phyloP scores from a whole-genome alignment of 2,329 filamentous ascomycete genomes.

The Furcasterigmium furcatum region DNA sequence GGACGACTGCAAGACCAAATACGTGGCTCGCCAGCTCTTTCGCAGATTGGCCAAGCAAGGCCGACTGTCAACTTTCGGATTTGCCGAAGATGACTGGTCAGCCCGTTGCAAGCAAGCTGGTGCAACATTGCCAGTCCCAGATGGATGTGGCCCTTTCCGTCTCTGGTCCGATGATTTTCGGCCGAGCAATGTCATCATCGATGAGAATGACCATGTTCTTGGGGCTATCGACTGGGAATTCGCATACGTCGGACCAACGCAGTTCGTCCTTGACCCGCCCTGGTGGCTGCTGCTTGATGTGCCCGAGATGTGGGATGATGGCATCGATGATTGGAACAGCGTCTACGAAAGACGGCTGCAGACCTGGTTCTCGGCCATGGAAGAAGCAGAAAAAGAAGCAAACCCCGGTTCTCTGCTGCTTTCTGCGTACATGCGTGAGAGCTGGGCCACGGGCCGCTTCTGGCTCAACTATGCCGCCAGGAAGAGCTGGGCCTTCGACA shows the following conservation, averaged over 20 bases:
- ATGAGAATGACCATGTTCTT: conserved; percentile 19
- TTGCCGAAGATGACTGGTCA: conserved; percentile 8
- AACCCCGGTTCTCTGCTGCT: background rate
- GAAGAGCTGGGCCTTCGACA: conserved; percentile 33
- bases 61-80: background rate
- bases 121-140: conserved; percentile 7
- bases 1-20: conserved; percentile 25
- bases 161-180: conserved; percentile 29
- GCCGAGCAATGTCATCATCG: conserved; percentile 26
- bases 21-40: conserved; percentile 18
- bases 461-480: conserved; percentile 29
- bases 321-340: conserved; percentile 23
- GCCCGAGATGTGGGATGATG: conserved; percentile 26
- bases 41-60: background rate
- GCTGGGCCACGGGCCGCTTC: conserved; percentile 28
- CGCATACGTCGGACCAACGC: conserved; percentile 26
- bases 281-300: conserved; percentile 33
- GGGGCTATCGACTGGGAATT: conserved; percentile 39
- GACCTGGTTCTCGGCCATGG: conserved; percentile 16
- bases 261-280: conserved; percentile 29
- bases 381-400: background rate
- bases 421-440: conserved; percentile 23
- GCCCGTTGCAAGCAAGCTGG: conserved; percentile 24
- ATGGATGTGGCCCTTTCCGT: conserved; percentile 11
- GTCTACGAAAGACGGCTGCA: conserved; percentile 25